These are phyloP conservation scores for Heterobasidion parviporum DNA, from an alignment of 1,284 basidiomycete species.

Conservation along the genomic window DNA sequence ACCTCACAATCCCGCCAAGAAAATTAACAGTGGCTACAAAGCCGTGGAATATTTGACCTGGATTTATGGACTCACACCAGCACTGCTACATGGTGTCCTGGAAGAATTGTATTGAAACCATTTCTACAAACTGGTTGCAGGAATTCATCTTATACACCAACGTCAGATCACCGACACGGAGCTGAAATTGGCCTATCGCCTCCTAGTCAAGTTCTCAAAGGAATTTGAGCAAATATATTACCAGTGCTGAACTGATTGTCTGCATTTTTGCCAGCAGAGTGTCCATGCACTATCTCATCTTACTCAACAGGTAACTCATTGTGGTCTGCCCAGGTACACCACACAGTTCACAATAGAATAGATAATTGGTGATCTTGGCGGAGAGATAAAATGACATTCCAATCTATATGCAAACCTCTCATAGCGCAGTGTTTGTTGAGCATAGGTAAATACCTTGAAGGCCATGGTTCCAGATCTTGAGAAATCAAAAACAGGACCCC, in stretches of 20 bases:
- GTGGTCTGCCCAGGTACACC: conserved; percentile 15
- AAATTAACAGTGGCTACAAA: conserved; percentile 25
- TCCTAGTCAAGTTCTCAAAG: conserved; percentile 12
- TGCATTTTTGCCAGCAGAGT: conserved; percentile 23
- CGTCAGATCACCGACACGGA: conserved; percentile 11
- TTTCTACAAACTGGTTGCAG: conserved; percentile 19
- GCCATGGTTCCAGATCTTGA: not conserved
- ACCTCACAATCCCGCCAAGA: conserved; percentile 25
- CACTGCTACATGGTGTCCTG: conserved; percentile 16
- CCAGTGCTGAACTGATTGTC: conserved; percentile 14
- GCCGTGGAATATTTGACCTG: conserved; percentile 18
- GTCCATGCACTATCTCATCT: conserved; percentile 22
- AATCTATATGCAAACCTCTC: conserved; percentile 16
- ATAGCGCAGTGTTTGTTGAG: conserved; percentile 12
- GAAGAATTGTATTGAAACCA: conserved; percentile 15
- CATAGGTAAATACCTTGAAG: not conserved
- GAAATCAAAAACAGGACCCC: not conserved
- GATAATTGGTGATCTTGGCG: conserved; percentile 16
- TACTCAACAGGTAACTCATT: conserved; percentile 13
- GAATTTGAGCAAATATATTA: conserved; percentile 23
- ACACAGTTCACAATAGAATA: conserved; percentile 20
- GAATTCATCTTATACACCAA: conserved; percentile 16
- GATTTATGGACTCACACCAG: conserved; percentile 16
- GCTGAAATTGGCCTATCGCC: too few species aligned
- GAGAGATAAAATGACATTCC: conserved; percentile 14